Evolutionary conservation across 2,329 filamentous ascomycete species (phyloP).

Genomic region (Aspergillus pseudonomiae): DNA sequence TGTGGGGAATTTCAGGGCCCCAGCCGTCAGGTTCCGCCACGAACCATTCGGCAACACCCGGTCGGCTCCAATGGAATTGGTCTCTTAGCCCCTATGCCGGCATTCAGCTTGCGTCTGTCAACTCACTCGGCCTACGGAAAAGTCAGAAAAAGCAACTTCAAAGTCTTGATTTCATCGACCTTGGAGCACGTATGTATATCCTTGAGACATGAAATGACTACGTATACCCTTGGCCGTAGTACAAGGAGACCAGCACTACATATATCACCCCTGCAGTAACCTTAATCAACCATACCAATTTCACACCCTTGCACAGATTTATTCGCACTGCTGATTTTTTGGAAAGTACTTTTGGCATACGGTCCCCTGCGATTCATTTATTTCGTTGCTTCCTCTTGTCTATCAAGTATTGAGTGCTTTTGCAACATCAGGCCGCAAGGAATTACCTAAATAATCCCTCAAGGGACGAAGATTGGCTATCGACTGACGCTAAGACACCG

Average conservation of each 20-base stretch:
- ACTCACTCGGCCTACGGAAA: background rate
- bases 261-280: background rate
- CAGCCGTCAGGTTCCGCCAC: slow-evolving; percentile 1
- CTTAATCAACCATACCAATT: background rate
- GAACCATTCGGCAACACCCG: slow-evolving; percentile 5
- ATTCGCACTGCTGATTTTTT: no score
- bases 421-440: background rate
- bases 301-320: background rate
- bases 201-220: background rate
- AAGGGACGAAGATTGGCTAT: background rate
- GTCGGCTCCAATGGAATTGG: background rate
- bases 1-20: background rate
- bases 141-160: background rate
- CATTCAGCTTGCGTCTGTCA: no score
- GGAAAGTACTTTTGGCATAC: no score
- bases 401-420: background rate
- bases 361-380: no score
- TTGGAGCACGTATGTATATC: background rate
- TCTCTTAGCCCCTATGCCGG: no score
- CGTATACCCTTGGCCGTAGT: no score
- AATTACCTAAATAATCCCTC: no score
- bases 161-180: background rate
- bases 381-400: no score
- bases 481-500: background rate
- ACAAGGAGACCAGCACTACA: background rate